Base-by-base conservation (phyloP, 331 rosid genomes). In the Telfairia occidentalis region DNA sequence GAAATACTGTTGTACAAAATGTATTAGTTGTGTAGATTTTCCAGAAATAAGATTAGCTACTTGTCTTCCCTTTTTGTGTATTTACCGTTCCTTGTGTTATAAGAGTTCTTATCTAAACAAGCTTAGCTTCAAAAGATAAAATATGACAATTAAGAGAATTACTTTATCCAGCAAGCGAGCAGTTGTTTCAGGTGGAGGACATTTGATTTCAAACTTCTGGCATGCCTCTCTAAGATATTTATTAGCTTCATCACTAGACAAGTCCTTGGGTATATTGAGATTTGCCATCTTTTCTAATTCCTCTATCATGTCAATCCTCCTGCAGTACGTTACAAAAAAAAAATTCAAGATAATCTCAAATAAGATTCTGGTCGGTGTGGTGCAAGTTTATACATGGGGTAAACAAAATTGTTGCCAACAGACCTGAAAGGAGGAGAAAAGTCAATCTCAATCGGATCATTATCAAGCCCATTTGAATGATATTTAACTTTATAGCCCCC, bases 371-470 rank as follows among this genome's bases (percentile, higher is more conserved):
- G 71, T 28, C 55, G 9, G 21, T 1, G 9, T 23, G 57, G 26
- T 57, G 48, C 3, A 30, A 35, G 53, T 28, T 50, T 32, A 37
- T 23, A 49, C 58, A 10, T 26, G 12, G 5, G 50, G 24, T 42
- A 13, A 73, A 55, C 46, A 76, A 78, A 65, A 74, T 50, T 37
- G 74, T 24, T 69, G 21, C 64, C 42, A 73, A 75, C 84, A 24
- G 19, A 87, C 98, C 96, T 90, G 82, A 94, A 94, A 42, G 97
- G 98, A 7, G 98, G 98, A 75, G 97, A 86, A 58, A 94, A 94
- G 81, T 91, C 96, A 13, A 94, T 91, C 80, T 90, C 96, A 86
- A 91, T 88, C 1, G 98, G 96, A 52, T 90, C 93, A 74, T 86
- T 88, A 74, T 94, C 97, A 74, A 85, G 79, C 75, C 98, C 98